Evolutionary conservation across 2,329 filamentous ascomycete species (phyloP).

Genomic region (Fonsecaea multimorphosa): DNA sequence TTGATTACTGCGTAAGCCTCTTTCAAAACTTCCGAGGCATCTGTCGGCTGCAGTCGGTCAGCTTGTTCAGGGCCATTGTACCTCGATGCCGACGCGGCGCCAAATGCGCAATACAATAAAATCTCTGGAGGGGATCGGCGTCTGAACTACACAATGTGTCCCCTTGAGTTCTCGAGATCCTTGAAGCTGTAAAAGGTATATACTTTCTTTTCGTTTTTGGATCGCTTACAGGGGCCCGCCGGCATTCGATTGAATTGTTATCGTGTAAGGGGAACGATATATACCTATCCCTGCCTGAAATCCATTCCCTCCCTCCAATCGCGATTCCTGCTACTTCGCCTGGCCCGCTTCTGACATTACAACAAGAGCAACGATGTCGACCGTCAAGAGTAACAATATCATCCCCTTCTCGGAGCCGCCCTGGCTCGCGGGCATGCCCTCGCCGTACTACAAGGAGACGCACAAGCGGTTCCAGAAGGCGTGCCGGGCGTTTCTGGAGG

Average conservation of each 20-base stretch:
- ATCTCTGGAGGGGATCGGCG: neutral
- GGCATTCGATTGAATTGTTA: no score
- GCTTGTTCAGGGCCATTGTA: neutral
- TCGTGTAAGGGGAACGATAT: no score
- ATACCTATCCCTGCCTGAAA: no score
- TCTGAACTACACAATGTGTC: neutral
- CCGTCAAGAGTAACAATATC: neutral
- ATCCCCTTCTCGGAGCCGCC: constrained; percentile 76
- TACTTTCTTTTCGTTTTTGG: no score
- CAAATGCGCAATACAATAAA: neutral
- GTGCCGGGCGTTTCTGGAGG: constrained; percentile 68
- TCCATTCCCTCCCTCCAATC: no score
- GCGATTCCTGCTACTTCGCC: neutral
- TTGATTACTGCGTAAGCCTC: no score
- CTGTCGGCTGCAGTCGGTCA: neutral
- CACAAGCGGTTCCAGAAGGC: constrained; percentile 71
- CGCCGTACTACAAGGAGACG: constrained; percentile 71
- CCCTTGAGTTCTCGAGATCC: no score
- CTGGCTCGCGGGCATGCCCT: constrained; percentile 72
- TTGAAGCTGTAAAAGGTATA: no score
- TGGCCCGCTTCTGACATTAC: no score
- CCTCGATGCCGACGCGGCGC: constrained; percentile 16
- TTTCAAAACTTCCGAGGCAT: constrained; percentile 10
- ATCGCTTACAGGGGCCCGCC: no score
- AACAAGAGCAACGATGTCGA: constrained; percentile 14